Base-by-base conservation (phyloP, 371 early-diverging fungal species). In the Zychaea mexicana region DNA sequence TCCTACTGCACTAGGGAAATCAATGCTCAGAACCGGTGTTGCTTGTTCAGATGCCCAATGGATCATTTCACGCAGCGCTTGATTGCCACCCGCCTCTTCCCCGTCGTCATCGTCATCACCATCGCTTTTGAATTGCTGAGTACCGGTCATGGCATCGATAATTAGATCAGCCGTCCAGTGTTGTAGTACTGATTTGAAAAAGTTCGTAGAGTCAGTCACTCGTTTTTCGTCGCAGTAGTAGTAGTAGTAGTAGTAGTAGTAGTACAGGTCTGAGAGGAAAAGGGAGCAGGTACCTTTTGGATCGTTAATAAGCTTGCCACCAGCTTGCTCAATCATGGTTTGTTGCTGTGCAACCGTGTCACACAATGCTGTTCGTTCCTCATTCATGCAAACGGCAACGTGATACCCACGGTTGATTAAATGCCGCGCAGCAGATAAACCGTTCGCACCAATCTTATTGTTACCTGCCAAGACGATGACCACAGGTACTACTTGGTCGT, bases 111-210 rank as follows among this genome's bases (percentile, higher is more conserved):
- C 74, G 7, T 67, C 39, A 24, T 89, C 88, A 45, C 77, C 81
- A 12, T 75, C 69, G 17, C 88, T 64, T 57, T 90, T 89, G 7
- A 80, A 65, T 12, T 83, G 81, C 46, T 88, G 82, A 10, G 85
- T 68, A 1, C 92, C 93, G 9, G 91, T 63, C 61, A 94, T 73
- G 15, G 88, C 88, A 71, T 94, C 95, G 46, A 94, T 76, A 28
- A 94, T 86, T 26, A 93, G 54, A 65, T 92, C 92, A 77, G 87
- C 30, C 2, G 22, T 28, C 32, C 46, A 52, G 30, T 57, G 56
- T 17, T 56, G 22, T 27, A 68, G 39, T 52, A 52, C 69, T 68
- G 53, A 19, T 39, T 3, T 0, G n/a, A 54, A 1, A 7, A n/a
- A n/a, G n/a, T n/a, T n/a, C n/a, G n/a, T n/a, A n/a, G n/a, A n/a